Evolutionary conservation across 192 early-diverging fungal genomes (phyloP).

Genomic region (Obelidium mucronatum): DNA sequence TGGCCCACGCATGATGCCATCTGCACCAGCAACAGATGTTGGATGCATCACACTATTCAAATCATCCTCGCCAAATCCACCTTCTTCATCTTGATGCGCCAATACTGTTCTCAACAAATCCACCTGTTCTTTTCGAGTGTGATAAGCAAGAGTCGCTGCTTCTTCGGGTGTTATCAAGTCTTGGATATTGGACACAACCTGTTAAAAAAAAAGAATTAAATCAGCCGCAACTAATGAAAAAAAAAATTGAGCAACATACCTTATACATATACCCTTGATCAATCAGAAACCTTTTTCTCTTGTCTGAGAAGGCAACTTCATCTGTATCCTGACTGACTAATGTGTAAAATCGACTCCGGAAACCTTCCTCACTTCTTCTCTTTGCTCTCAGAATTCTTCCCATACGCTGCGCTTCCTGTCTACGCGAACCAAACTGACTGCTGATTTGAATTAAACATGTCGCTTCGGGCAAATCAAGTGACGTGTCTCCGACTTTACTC

Average conservation of each 20-base stretch:
- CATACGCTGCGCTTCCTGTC: conserved; percentile 98
- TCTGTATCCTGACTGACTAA: conserved; percentile 97
- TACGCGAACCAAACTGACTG: conserved; percentile 94
- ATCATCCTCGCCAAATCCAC: conserved; percentile 27
- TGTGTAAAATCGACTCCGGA: conserved; percentile 97
- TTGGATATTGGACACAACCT: conserved; percentile 25
- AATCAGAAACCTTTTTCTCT: conserved; percentile 95
- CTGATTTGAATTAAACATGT: conserved; percentile 99
- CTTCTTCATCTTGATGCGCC: conserved; percentile 30
- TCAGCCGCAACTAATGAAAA: background rate
- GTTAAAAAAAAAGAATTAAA: too few relatives aligned
- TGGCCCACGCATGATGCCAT: conserved; percentile 24
- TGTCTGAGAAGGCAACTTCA: conserved; percentile 97
- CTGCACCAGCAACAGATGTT: background rate
- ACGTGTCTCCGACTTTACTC: conserved; percentile 96
- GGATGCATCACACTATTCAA: conserved; percentile 27
- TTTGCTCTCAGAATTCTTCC: conserved; percentile 96
- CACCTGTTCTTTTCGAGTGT: conserved; percentile 28
- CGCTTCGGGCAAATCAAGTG: conserved; percentile 98
- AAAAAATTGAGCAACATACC: conserved; percentile 8
- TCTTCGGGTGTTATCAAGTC: conserved; percentile 26
- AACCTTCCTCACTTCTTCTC: conserved; percentile 96
- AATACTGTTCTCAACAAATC: conserved; percentile 18
- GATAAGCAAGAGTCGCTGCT: conserved; percentile 20
- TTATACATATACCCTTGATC: conserved; percentile 96